Conservation (phyloP, 768 basidiomycete species). For the Hydnomerulius pinastri region DNA sequence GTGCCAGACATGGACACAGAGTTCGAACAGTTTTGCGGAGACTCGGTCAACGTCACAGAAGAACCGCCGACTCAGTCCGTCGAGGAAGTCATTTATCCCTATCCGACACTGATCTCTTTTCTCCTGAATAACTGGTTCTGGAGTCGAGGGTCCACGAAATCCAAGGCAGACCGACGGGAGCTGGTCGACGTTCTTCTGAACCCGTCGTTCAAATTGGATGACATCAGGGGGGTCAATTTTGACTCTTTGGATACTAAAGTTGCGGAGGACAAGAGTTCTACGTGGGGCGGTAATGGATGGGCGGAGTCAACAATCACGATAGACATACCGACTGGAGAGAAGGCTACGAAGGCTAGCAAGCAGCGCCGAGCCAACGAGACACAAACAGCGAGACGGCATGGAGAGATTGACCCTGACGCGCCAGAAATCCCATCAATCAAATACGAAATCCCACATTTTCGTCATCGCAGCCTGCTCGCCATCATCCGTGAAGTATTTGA, state of each 20-base stretch:
- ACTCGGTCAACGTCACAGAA: too few species aligned
- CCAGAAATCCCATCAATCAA: slow-evolving; percentile 12
- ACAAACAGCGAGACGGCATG: slow-evolving; percentile 6
- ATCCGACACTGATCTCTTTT: background rate
- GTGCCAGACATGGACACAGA: too few species aligned
- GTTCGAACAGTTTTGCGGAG: too few species aligned
- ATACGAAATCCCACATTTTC: slow-evolving; percentile 12
- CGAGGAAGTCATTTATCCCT: background rate
- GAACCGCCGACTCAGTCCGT: too few species aligned
- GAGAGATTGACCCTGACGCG: slow-evolving; percentile 9
- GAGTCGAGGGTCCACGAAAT: background rate
- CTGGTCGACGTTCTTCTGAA: slow-evolving; percentile 1
- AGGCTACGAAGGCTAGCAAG: slow-evolving; percentile 17
- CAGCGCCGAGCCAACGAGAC: slow-evolving; percentile 8
- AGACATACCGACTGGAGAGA: slow-evolving; percentile 22
- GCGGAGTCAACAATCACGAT: slow-evolving; percentile 19
- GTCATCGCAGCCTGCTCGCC: too few species aligned
- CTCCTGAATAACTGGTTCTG: background rate
- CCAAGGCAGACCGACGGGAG: background rate
- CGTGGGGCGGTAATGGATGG: slow-evolving; percentile 26
- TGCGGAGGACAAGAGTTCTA: slow-evolving; percentile 12
- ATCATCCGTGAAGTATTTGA: too few species aligned
- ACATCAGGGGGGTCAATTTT: slow-evolving; percentile 23
- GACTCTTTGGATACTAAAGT: slow-evolving; percentile 22
- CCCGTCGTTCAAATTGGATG: slow-evolving; percentile 12